Base-by-base conservation (phyloP, 345 rosid species). In the Linum tenue region DNA sequence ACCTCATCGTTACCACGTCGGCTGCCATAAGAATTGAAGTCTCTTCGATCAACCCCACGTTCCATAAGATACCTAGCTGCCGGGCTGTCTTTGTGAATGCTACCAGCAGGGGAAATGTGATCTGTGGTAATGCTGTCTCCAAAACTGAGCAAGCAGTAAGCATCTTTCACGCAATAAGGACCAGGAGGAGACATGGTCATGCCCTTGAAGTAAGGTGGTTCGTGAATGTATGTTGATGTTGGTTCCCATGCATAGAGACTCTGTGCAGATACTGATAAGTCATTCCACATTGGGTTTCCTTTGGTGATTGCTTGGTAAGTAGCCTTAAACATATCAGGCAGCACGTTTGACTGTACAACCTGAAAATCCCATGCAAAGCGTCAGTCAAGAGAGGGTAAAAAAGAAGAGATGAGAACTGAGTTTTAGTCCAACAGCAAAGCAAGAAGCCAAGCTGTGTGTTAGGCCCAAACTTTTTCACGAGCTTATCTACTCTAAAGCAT, bases 181-280 rank as follows among this genome's bases (percentile, higher is more conserved):
- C 98, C 96, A 0, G 90, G 96, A 39, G 96, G 94, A 36, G 85
- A 86, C 98, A 91, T 91, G 68, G 80, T 88, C 96, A 91, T 91
- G 83, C 59, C 75, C 80, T 88, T 88, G 77, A 91, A 88, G 72
- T 88, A 91, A 4, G 98, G 89, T 37, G 98, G 98, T 43, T 88
- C 95, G 37, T 88, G 98, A 40, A 88, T 85, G 71, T 91, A 88
- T 4, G 96, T 88, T 72, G 98, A 91, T n/a, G 66, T 79, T 39
- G 91, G 74, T 62, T 86, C 92, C 96, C 98, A 91, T 9, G 84
- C 75, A 72, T 88, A 91, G 51, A 88, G 86, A 37, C 82, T 73
- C 58, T 84, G 70, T 8, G 86, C 70, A 31, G 94, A 85, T 51
- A 85, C 88, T 70, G 90, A 80, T 64, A 91, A 76, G 51, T 83